phyloP scores from a whole-genome alignment of 257 asterid species.

The Fraxinus anomala region DNA sequence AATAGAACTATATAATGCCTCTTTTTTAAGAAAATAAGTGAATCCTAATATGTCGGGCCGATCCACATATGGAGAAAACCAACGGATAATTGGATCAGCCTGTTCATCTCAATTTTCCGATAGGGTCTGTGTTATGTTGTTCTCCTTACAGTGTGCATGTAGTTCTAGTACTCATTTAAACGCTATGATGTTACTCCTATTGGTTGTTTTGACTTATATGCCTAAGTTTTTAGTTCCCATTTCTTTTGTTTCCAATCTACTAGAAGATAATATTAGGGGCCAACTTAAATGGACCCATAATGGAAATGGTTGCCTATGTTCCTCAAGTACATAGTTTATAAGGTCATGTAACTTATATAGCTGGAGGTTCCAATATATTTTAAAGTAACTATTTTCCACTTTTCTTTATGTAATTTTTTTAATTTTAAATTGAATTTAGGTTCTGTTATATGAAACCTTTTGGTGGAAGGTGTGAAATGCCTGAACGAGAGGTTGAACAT shows the following conservation, averaged over 20 bases:
- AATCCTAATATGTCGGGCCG: neutral
- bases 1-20: neutral
- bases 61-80: neutral
- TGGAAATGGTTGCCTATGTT: neutral
- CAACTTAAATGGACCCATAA: neutral
- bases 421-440: conserved; percentile 42
- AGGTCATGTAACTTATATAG: neutral
- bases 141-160: neutral
- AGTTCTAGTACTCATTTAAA: no score
- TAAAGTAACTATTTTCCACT: neutral
- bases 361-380: neutral
- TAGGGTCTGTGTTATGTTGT: no score
- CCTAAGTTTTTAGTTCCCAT: no score
- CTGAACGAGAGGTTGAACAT: conserved; percentile 56
- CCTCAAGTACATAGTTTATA: neutral
- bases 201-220: neutral
- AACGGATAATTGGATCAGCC: neutral
- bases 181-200: neutral
- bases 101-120: no score
- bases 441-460: conserved; percentile 80
- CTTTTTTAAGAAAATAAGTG: neutral
- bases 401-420: conserved; percentile 12
- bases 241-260: no score
- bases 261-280: neutral
- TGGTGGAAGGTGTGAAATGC: conserved; percentile 52